Base-by-base conservation (phyloP, 1,139 yeast species). In the Candida frijolesensis region DNA sequence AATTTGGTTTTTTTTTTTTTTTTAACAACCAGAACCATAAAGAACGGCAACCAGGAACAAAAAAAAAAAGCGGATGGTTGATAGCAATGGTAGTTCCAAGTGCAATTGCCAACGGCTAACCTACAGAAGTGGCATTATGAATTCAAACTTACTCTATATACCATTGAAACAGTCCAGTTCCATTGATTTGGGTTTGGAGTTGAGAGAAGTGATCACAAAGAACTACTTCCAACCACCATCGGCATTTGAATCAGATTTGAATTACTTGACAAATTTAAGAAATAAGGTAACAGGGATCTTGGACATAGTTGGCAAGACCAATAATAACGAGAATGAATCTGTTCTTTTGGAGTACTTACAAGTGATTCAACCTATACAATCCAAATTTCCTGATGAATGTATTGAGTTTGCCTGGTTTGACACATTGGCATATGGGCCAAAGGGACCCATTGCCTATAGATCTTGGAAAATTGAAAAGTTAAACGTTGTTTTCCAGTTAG, bases 321-420 rank as follows among this genome's bases (percentile, higher is more conserved):
- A 59, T 1, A 57, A 25, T 19, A 50, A 45, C 6, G 51, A 60
- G 9, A 54, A 61, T 29, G 65, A 63, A 35, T 50, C 52, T 2
- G 27, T 57, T 0, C 51, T 76, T 18, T 58, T 60, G 35, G 63
- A 65, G 25, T 80, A 78, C 59, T 71, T 66, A 52, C 57, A 60
- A 16, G 66, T 68, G 19, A 52, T 79, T 14, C 51, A 59, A 6
- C 60, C 61, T n/a, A 38, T 53, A 6, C 60, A 60, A 18, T 53
- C 56, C 43, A 78, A 75, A 56, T 77, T 81, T 48, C 76, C 80
- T 1, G 68, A 69, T 43, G 78, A 76, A 44, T 58, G 65, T 5
- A 55, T 82, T 4, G 80, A 76, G 43, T 87, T 89, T 59, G 74
- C 82, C 1, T 91, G 97, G 97, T 81, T 72, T 60, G 84, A 85